These are phyloP conservation scores for Lantana camara DNA, from an alignment of 257 asterid genomes.

Conservation along the genomic window DNA sequence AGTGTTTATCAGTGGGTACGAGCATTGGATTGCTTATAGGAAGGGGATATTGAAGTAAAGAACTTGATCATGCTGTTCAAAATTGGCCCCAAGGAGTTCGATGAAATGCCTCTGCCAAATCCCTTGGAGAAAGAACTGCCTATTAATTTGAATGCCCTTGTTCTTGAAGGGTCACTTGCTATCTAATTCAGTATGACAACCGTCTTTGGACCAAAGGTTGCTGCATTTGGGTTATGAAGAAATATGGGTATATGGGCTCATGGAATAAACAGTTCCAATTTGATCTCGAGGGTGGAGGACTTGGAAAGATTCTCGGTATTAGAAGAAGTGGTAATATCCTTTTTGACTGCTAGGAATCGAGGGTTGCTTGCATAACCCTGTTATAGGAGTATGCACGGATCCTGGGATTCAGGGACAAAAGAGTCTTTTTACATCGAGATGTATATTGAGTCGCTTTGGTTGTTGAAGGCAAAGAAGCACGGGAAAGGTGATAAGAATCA, in stretches of 20 bases:
- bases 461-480: constrained; percentile 28
- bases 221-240: constrained; percentile 41
- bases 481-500: no score
- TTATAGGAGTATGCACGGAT: constrained; percentile 3
- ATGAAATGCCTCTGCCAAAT: constrained; percentile 35
- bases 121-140: constrained; percentile 18
- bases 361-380: constrained; percentile 25
- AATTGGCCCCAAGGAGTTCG: constrained; percentile 34
- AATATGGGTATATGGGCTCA: constrained; percentile 31
- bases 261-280: constrained; percentile 30
- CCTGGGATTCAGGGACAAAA: constrained; percentile 31
- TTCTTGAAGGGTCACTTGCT: constrained; percentile 22
- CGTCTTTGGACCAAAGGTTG: constrained; percentile 17
- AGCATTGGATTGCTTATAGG: constrained; percentile 42
- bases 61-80: constrained; percentile 29
- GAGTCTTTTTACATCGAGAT: constrained; percentile 26
- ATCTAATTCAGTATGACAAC: constrained; percentile 19
- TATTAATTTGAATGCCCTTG: constrained; percentile 11
- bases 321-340: constrained; percentile 23
- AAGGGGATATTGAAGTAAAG: background rate
- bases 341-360: background rate
- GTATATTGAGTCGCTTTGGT: constrained; percentile 33
- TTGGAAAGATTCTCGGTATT: constrained; percentile 24
- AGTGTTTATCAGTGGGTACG: constrained; percentile 31
- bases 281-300: constrained; percentile 7